phyloP scores from a whole-genome alignment of 257 asterid species.

The Forsythia viridissima region DNA sequence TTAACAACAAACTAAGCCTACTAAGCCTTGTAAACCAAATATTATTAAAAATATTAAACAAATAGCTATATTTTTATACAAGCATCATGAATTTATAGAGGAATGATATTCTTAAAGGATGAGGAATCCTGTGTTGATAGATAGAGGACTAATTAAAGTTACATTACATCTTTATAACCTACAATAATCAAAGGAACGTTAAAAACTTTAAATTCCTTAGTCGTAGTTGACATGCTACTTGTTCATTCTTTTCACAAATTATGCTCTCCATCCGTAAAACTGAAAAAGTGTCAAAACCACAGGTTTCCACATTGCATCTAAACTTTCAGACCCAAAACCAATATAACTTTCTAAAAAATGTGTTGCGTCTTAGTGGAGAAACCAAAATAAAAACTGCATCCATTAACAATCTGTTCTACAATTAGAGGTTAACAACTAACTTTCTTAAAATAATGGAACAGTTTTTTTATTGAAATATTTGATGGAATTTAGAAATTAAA shows the following conservation, averaged over 20 bases:
- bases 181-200: not conserved
- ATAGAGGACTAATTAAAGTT: not conserved
- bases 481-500: not conserved
- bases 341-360: not conserved
- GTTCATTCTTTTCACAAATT: not conserved
- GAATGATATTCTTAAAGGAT: not conserved
- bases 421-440: not conserved
- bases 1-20: not conserved
- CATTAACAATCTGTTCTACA: not conserved
- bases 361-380: not conserved
- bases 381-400: not conserved
- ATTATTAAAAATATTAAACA: not conserved
- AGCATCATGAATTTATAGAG: not conserved
- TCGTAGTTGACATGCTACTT: not conserved
- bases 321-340: not conserved
- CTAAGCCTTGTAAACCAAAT: not conserved
- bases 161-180: not conserved
- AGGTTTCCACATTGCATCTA: not conserved
- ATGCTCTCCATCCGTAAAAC: not conserved
- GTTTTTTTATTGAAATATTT: not conserved
- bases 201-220: not conserved
- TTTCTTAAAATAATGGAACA: not conserved
- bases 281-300: not conserved
- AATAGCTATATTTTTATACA: not conserved
- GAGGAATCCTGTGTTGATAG: not conserved